phyloP scores from a whole-genome alignment of 73 alveolate genomes.

The Symbiodinium natans region DNA sequence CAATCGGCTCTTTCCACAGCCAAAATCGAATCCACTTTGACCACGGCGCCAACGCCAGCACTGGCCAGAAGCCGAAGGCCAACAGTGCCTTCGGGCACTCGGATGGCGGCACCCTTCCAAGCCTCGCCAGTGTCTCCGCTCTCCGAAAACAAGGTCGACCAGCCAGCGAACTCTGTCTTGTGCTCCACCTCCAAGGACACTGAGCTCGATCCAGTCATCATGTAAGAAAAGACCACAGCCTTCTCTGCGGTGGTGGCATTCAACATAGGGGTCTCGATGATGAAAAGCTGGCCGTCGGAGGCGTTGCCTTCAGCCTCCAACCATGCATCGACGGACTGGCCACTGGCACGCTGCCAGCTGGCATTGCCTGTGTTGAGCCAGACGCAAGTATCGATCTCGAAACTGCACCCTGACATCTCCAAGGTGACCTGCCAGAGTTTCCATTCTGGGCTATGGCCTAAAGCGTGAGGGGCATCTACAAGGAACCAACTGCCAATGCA shows the following conservation, averaged over 20 bases:
- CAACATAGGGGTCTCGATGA: conserved; percentile 1
- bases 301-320: background rate
- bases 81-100: conserved; percentile 11
- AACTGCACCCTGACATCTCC: too few relatives aligned
- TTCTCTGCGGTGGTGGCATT: background rate
- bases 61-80: background rate
- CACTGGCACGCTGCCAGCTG: conserved; percentile 5
- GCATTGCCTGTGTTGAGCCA: background rate
- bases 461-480: too few relatives aligned
- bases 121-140: background rate
- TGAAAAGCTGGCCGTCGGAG: background rate
- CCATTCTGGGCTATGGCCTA: too few relatives aligned
- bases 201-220: background rate
- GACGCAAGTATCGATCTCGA: background rate
- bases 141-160: background rate
- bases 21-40: conserved; percentile 1
- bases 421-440: too few relatives aligned
- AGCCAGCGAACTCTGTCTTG: background rate
- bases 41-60: background rate
- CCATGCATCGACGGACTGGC: background rate
- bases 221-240: background rate
- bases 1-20: background rate
- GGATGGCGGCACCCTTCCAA: background rate
- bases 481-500: too few relatives aligned
- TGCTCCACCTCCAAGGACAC: conserved; percentile 3